phyloP scores from a whole-genome alignment of 208 protist species.

The Leptomonas pyrrhocoris region DNA sequence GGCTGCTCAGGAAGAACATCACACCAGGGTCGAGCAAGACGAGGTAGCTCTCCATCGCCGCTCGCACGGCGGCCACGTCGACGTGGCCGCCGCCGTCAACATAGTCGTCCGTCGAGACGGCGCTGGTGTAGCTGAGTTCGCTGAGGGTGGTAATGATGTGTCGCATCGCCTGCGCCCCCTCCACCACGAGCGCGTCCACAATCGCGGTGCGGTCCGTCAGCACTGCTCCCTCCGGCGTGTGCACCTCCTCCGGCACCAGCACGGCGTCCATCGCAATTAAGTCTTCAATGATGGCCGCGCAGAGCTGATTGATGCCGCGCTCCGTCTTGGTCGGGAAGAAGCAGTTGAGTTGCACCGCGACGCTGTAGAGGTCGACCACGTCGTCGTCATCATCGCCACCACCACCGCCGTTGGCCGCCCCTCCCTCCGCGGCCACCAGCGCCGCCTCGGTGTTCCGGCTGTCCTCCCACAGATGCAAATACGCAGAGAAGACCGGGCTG shows the following conservation, averaged over 20 bases:
- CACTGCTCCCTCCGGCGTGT: slow-evolving; percentile 19
- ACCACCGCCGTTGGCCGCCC: background rate
- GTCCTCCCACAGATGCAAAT: slow-evolving; percentile 9
- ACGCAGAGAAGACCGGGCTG: slow-evolving; percentile 13
- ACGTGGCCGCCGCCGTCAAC: background rate
- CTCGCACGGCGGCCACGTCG: slow-evolving; percentile 9
- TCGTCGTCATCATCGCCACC: background rate
- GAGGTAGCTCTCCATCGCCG: slow-evolving; percentile 18
- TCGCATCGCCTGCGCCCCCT: slow-evolving; percentile 32
- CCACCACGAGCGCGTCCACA: slow-evolving; percentile 26
- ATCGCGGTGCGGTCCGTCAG: slow-evolving; percentile 23
- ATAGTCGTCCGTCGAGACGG: slow-evolving; percentile 14
- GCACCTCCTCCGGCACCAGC: slow-evolving; percentile 20
- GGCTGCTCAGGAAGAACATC: slow-evolving; percentile 35
- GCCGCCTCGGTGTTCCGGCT: background rate
- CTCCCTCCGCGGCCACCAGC: background rate
- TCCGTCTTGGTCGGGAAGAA: slow-evolving; percentile 53
- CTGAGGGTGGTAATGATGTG: slow-evolving; percentile 26
- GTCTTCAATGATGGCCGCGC: slow-evolving; percentile 37
- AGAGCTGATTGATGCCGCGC: slow-evolving; percentile 29
- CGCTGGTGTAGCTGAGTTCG: background rate
- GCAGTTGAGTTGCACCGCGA: slow-evolving; percentile 32
- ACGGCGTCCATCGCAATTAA: slow-evolving; percentile 28
- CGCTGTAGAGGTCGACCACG: slow-evolving; percentile 32
- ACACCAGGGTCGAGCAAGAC: slow-evolving; percentile 25